Base-by-base conservation (phyloP, 352 stramenopile genomes). In the Phytophthora fragariaefolia region DNA sequence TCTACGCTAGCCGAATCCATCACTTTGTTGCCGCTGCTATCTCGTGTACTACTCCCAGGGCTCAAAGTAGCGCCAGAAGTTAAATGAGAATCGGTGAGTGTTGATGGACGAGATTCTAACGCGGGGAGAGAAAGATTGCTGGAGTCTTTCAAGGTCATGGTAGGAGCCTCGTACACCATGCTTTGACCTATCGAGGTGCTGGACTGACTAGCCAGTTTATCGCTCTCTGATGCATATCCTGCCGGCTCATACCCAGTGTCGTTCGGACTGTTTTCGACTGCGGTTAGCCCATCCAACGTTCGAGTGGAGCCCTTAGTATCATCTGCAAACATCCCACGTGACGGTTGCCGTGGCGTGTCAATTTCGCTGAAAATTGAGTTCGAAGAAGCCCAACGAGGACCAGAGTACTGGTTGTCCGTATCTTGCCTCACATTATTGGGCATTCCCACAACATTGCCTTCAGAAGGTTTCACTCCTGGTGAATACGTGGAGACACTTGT, bases 1-100 rank as follows among this genome's bases (percentile, higher is more conserved):
- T 90, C 78, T 17, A 89, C 57, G 52, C 47, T 79, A 0, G 63
- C 50, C 10, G 49, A 17, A n/a, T 70, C 51, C 58, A 71, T 63
- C 57, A 52, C 23, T 27, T 73, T 76, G 34, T 30, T 69, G 26
- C n/a, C 58, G 20, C 23, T 63, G 45, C 23, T 50, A 38, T 72
- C 62, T 28, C 51, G 53, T 17, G 15, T 34, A 6, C 40, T 43
- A 32, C 18, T 59, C 27, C 42, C 34, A 9, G 56, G 49, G 34
- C 54, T 74, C 1, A 64, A 49, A 45, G 32, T 65, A 42, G 42
- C 48, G 13, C 46, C 20, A 54, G 61, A 30, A 26, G 64, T 47
- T 56, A 56, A 45, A 15, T 32, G 57, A 10, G 38, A 45, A 24
- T 79, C 75, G 3, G 60, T 54, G 42, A 57, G 43, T 54, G 40